Evolutionary conservation across 768 basidiomycete genomes (phyloP), one percentile per base, ranked within the genome.

Genomic region (Mycena kentingensis): DNA sequence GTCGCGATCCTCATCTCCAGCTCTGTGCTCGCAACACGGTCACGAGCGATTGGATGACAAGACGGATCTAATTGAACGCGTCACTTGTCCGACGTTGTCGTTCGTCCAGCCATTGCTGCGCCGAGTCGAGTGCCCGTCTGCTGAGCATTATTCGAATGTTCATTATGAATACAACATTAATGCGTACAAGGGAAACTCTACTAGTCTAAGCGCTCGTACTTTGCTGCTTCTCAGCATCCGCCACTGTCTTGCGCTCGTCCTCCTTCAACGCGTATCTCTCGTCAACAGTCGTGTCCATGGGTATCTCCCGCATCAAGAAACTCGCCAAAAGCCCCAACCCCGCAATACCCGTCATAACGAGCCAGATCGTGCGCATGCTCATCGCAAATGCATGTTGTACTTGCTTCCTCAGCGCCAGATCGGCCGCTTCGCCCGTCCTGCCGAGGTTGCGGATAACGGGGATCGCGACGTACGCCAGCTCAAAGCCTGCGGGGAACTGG

Each of bases 331-430:
- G 39, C 1, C 77, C 77, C 5, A 71, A 27, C 5, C 63, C 74
- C 11, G 61, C 52, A 13, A 82, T 64, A 2, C 71, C 78, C 19
- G 70, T 55, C 68, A 78, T 66, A 3, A 72, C 68, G 29, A 67
- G 60, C 80, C 79, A 82, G n/a, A 79, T 49, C 1, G 67, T 60
- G 0, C 47, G 29, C 46, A 82, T 58, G 44, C 73, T 72, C 1
- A 58, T 63, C 0, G 73, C 69, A 52, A 80, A 81, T 19, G 77
- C 78, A 4, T 45, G 66, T 15, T 70, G 69, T 1, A 81, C 75
- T 51, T 74, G 57, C 0, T 39, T 49, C 31, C 57, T 48, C 12
- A 74, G 49, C 4, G 61, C 54, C 4, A n/a, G n/a, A n/a, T n/a
- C n/a, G n/a, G n/a, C n/a, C n/a, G n/a, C n/a, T n/a, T n/a, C n/a